Percentiles rank a stretch among this genome's conserved stretches.
Evolutionary conservation across 306 rosid genomes (phyloP).

Genomic region (Cucumis sativus): DNA sequence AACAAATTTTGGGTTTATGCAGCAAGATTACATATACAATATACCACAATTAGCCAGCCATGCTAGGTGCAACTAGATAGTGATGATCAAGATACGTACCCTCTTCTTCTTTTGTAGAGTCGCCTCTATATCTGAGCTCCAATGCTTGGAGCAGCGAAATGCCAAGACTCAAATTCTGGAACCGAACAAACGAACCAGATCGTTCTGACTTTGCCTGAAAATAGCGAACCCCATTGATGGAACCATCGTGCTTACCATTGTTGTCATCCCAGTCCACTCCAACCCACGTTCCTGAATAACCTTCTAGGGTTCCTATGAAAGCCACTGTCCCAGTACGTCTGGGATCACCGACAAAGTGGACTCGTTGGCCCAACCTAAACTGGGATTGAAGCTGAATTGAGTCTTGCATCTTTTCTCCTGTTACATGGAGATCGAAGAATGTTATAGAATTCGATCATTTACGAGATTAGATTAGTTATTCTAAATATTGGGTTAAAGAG

Average conservation of each 20-base stretch:
- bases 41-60: not conserved
- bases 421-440: not conserved
- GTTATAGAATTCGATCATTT: not conserved
- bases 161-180: constrained; percentile 50
- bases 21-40: not conserved
- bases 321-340: constrained; percentile 59
- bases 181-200: constrained; percentile 68
- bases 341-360: constrained; percentile 50
- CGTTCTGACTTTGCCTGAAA: constrained; percentile 49
- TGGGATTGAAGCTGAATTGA: constrained; percentile 13
- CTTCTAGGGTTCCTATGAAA: constrained; percentile 58
- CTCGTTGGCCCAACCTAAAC: constrained; percentile 55
- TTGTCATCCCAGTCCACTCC: constrained; percentile 91
- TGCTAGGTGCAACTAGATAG: not conserved
- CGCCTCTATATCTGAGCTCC: constrained; percentile 48
- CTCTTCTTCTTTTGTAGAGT: constrained; percentile 75
- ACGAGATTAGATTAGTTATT: not conserved
- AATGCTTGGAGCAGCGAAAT: constrained; percentile 65
- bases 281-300: constrained; percentile 62
- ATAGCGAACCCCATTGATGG: constrained; percentile 58
- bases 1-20: not conserved
- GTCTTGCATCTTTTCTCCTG: constrained; percentile 33
- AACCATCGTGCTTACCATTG: constrained; percentile 77
- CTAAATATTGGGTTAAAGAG: not conserved
- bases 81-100: constrained; percentile 30